Base-by-base conservation (phyloP, 129 eudicot species). In the Lonicera japonica region DNA sequence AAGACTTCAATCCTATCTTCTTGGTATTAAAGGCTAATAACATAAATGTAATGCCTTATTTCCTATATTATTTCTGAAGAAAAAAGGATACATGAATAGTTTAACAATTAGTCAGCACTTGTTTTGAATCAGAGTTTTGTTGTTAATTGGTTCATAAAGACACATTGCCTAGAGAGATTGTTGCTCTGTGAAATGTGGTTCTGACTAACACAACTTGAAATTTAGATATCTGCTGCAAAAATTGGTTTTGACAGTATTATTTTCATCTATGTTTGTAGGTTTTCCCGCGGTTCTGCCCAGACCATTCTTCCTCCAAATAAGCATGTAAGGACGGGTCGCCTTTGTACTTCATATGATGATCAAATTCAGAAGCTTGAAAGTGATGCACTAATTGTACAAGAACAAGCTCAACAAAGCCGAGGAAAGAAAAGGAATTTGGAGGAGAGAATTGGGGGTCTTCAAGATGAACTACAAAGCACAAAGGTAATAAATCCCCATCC, bases 221-320 rank as follows among this genome's bases (percentile, higher is more conserved):
- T 56, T 18, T 21, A 19, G 22, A 21, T 70, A 5, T 50, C 29
- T 23, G 16, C 47, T 43, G 11, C 5, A 40, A 54, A n/a, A 11
- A 20, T 1, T 56, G 64, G 24, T 72, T 36, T n/a, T 29, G 6
- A 29, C 2, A 29, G 6, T 29, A 29, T 29, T 29, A 29, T 29
- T 29, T 29, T 29, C 6, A 6, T 29, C 6, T 29, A 2, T 29
- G 36, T 61, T 63, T 19, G 22, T 69, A 92, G 98, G 98, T 92
- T 92, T 78, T 80, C 82, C 25, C 98, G 98, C 52, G 84, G 91
- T 68, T 80, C 89, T 48, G 86, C 87, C 43, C 95, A 92, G 56
- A 92, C 98, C 24, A 76, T 79, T 61, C 83, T 92, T 36, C 98
- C 98, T 53, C 95, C 98, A 3, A 76, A 62, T 65, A 87, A 51